phyloP scores from a whole-genome alignment of 352 stramenopile species.

The Pythium guiyangense region DNA sequence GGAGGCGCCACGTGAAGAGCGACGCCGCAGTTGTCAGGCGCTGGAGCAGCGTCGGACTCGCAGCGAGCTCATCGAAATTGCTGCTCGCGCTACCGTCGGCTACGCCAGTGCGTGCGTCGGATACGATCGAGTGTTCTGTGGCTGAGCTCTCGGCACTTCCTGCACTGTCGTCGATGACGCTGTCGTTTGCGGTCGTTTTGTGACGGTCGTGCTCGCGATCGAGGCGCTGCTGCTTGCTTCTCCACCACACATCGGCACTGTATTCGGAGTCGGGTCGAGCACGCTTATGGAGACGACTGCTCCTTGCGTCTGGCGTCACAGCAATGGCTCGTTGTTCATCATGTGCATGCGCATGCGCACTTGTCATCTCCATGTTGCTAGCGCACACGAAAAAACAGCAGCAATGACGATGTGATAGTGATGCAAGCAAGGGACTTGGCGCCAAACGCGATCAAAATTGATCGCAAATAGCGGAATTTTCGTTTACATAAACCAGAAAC shows the following conservation, averaged over 20 bases:
- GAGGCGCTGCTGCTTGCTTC: not conserved
- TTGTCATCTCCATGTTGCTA: no score
- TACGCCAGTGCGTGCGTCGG: no score
- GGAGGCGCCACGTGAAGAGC: conserved; percentile 39
- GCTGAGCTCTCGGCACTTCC: not conserved
- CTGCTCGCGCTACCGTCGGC: no score
- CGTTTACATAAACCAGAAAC: no score
- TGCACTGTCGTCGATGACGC: not conserved
- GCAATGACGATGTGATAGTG: no score
- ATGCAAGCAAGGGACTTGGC: no score
- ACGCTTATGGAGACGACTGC: not conserved
- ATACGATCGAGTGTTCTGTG: not conserved
- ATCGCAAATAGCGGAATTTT: no score
- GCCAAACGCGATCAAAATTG: no score
- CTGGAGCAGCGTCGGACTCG: conserved; percentile 7
- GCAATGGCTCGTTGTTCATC: no score
- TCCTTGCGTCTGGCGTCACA: no score
- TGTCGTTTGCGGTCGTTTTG: not conserved
- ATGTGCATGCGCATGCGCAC: no score
- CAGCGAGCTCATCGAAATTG: not conserved
- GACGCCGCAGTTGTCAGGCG: conserved; percentile 1
- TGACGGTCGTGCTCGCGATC: not conserved
- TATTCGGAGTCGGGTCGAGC: not conserved
- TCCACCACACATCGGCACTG: not conserved
- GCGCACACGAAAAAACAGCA: no score